These are phyloP conservation scores for Podaxis sp. DNA, from an alignment of 768 basidiomycete species.

Conservation along the genomic window DNA sequence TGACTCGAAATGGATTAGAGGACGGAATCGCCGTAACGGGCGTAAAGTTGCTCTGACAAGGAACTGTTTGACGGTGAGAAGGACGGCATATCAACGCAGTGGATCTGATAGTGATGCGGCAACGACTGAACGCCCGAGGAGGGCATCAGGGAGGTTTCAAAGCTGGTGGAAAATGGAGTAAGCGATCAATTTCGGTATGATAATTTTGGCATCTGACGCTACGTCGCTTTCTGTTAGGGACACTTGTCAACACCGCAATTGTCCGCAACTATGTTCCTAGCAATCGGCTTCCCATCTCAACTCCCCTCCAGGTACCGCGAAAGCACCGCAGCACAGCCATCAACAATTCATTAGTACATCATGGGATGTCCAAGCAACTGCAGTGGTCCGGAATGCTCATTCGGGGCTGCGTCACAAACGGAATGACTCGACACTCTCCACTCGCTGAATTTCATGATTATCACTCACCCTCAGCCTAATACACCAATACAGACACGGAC, in stretches of 20 bases:
- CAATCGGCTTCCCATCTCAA: conserved; percentile 29
- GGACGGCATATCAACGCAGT: conserved; percentile 20
- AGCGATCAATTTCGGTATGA: conserved; percentile 18
- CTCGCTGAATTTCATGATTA: background rate
- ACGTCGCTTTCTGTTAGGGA: conserved; percentile 8
- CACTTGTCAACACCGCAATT: conserved; percentile 12
- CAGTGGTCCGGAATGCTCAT: background rate
- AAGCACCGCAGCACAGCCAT: conserved; percentile 20
- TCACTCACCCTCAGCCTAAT: background rate
- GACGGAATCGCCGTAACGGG: conserved; percentile 23
- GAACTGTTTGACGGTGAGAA: conserved; percentile 25
- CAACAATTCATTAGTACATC: background rate
- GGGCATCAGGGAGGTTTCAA: conserved; percentile 32
- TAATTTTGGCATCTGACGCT: conserved; percentile 19
- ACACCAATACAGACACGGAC: background rate
- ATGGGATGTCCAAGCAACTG: conserved; percentile 4
- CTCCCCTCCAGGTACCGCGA: conserved; percentile 13
- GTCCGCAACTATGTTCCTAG: conserved; percentile 23
- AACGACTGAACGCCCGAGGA: conserved; percentile 31
- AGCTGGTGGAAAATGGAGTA: conserved; percentile 25
- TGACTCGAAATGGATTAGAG: conserved; percentile 36
- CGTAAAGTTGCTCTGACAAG: conserved; percentile 20
- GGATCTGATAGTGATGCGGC: conserved; percentile 35
- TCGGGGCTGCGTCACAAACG: conserved; percentile 17
- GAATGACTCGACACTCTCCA: conserved; percentile 23